Percentiles rank a stretch among this genome's conserved stretches.
Evolutionary conservation across 768 basidiomycete genomes (phyloP).

Genomic region (Calocybe indica): DNA sequence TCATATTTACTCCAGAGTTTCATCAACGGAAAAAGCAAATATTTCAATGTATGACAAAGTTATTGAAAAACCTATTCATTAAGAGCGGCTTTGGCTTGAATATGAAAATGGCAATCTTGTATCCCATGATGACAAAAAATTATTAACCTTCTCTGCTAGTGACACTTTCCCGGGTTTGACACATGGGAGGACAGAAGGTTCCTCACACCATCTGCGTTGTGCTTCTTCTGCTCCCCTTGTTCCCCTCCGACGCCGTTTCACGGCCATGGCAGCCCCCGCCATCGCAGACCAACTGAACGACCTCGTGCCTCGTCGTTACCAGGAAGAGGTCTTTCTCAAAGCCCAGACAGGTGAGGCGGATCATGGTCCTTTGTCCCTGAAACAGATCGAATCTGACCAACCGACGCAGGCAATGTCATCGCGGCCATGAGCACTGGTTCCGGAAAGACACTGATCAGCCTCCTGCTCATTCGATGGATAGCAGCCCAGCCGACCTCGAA

Average conservation of each 20-base stretch:
- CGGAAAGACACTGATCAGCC: conserved; percentile 73
- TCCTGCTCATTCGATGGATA: conserved; percentile 75
- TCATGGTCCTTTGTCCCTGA: background rate
- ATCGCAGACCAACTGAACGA: conserved; percentile 5
- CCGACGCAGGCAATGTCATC: conserved; percentile 52
- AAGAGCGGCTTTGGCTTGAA: no score
- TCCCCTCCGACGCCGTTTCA: background rate
- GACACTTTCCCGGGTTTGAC: no score
- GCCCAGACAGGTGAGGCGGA: conserved; percentile 39
- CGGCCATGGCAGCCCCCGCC: background rate
- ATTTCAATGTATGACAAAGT: no score
- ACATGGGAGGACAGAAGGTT: no score
- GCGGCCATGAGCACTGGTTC: conserved; percentile 74
- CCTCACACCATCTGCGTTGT: no score
- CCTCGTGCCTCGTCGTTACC: conserved; percentile 45
- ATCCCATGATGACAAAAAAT: no score
- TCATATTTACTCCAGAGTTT: no score
- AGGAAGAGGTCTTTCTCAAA: conserved; percentile 64
- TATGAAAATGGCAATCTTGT: no score
- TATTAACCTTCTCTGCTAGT: no score
- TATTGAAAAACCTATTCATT: no score
- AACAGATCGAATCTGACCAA: conserved; percentile 7
- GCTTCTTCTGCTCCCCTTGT: no score
- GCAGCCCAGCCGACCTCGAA: conserved; percentile 40
- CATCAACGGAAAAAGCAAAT: no score